These are phyloP conservation scores for Kodamaea jinghongensis DNA, from an alignment of 805 yeast genomes.

Conservation along the genomic window DNA sequence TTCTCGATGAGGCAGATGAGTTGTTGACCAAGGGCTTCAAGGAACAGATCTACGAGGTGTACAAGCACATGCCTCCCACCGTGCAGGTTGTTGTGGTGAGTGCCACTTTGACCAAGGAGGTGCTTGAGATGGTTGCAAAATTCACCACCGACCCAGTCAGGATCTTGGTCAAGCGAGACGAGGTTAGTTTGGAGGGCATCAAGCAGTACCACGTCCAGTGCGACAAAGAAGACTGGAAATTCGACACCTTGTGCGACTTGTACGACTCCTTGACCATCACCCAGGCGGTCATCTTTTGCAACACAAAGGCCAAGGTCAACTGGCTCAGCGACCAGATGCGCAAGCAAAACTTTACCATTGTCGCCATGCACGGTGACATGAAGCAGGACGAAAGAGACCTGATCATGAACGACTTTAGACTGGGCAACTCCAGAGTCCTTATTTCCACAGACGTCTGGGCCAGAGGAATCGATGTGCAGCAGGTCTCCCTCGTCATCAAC, in stretches of 20 bases:
- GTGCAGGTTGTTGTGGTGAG: constrained; percentile 92
- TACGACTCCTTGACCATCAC: constrained; percentile 94
- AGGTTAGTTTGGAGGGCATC: constrained; percentile 90
- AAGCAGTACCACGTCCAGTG: constrained; percentile 89
- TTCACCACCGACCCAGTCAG: constrained; percentile 93
- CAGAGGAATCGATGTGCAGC: constrained; percentile 98
- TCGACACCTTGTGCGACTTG: constrained; percentile 89
- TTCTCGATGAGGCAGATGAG: constrained; percentile 97
- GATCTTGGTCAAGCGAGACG: constrained; percentile 92
- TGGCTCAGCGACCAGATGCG: constrained; percentile 80
- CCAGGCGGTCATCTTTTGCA: constrained; percentile 97
- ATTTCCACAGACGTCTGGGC: constrained; percentile 98
- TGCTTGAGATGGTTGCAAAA: constrained; percentile 85
- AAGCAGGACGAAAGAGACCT: constrained; percentile 91
- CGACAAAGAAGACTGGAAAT: constrained; percentile 91
- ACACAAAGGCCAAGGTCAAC: constrained; percentile 90
- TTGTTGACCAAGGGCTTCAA: constrained; percentile 89
- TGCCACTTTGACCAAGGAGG: constrained; percentile 92
- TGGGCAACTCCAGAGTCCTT: constrained; percentile 88
- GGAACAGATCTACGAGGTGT: constrained; percentile 91
- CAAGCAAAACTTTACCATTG: constrained; percentile 83
- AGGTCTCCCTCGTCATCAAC: constrained; percentile 92
- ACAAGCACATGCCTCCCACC: constrained; percentile 75
- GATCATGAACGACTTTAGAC: constrained; percentile 93
- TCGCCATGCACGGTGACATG: constrained; percentile 96